These are phyloP conservation scores for Rhizomucor miehei DNA, from an alignment of 371 early-diverging fungal genomes.

Conservation along the genomic window DNA sequence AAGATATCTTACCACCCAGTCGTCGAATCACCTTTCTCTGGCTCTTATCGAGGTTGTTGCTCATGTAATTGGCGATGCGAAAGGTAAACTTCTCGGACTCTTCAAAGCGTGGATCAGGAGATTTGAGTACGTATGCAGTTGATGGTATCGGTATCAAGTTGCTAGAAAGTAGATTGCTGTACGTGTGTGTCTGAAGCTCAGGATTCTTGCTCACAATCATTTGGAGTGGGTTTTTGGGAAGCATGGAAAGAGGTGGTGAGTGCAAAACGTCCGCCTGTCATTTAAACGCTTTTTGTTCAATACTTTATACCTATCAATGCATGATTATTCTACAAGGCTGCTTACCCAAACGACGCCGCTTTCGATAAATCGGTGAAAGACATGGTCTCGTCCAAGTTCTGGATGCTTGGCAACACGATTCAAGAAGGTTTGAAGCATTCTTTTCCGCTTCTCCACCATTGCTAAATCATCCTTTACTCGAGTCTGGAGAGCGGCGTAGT, in stretches of 20 bases:
- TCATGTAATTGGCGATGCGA: conserved; percentile 70
- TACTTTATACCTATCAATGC: too few relatives aligned
- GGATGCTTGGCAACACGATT: conserved; percentile 89
- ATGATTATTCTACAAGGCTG: too few relatives aligned
- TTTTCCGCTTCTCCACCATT: conserved; percentile 87
- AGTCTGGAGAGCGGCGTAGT: conserved; percentile 81
- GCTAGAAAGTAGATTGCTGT: conserved; percentile 21
- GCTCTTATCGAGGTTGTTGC: conserved; percentile 65
- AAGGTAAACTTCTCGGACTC: conserved; percentile 79
- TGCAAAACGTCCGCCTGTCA: conserved; percentile 70
- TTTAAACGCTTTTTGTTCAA: neutral
- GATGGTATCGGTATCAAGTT: conserved; percentile 58
- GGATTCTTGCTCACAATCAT: conserved; percentile 29
- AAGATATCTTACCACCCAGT: conserved; percentile 52
- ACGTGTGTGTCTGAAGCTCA: conserved; percentile 20
- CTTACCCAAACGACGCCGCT: conserved; percentile 62
- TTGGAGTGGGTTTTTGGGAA: conserved; percentile 63
- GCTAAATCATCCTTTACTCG: conserved; percentile 88
- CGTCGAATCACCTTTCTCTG: conserved; percentile 68
- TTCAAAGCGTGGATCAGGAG: conserved; percentile 76
- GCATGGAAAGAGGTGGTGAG: conserved; percentile 41
- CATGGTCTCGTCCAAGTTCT: conserved; percentile 79
- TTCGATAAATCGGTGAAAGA: conserved; percentile 86
- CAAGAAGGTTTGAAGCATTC: conserved; percentile 92
- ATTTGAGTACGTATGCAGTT: conserved; percentile 52